Evolutionary conservation across 495 filamentous ascomycete species (phyloP), one percentile per base, ranked within the genome.

Genomic region (Xylaria scruposa): DNA sequence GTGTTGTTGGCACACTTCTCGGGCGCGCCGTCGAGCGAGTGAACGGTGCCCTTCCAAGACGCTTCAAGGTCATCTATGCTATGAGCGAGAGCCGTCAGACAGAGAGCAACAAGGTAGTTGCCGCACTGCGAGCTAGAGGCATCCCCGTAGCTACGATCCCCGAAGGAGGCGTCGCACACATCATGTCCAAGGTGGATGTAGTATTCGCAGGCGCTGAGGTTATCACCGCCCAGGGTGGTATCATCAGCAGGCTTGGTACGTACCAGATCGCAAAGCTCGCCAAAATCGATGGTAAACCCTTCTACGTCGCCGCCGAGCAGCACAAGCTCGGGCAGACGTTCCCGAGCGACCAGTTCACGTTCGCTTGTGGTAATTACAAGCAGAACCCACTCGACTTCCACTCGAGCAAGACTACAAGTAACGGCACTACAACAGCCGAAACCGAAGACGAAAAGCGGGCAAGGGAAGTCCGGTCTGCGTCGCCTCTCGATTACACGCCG

Each of bases 171-270:
- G 91, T 96, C 3, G 94, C 92, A 12, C 94, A 96, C 75, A 87
- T 92, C n/a, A 89, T 98, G 70, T 88, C 87, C n/a, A 92, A 91
- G 80, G 87, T 94, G 12, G 88, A 92, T 76, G 87, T 95, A 75
- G 91, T 95, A 0, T 90, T 99, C 61, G 93, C 97, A 17, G 96
- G 96, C 61, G 93, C 94, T n/a, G 96, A 99, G 75, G 94, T 92
- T 59, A 93, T 98, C 24, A 93, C 96, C 51, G 93, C 97, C 75
- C 97, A 98, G 79, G 96, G 96, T 21, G 95, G 95, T 33, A 90
- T 98, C 68, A 93, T 99, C 72, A 94, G 90, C 51, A 84, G 94
- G 60, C 88, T 98, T 85, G 96, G 96, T 29, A 98, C 96, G 7
- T 94, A 92, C 73, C 96, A 98, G 83, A 90, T 98, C 63, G 94